Base-by-base conservation (phyloP, 768 basidiomycete species). In the Russula lepida region DNA sequence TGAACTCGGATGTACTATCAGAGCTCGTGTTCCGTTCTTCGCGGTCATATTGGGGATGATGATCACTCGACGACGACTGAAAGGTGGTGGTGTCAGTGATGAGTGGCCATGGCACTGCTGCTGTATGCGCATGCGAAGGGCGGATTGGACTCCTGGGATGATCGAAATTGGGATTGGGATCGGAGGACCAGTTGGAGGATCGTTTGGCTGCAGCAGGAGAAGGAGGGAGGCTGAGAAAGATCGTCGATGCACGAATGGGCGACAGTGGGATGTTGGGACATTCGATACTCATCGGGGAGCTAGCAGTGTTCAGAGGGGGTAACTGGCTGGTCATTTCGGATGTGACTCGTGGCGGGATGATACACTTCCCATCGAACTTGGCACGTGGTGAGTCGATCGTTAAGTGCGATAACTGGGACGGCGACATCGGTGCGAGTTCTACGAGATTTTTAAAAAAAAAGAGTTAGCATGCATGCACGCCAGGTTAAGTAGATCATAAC, bases 351-450 rank as follows among this genome's bases (percentile, higher is more conserved):
- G 46, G 21, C 17, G 55, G 33, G 4, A 33, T 6, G 28, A 49
- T 12, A n/a, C 2, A 39, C 19, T 9, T 33, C 41, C 25, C 21
- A 11, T 51, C 54, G 23, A 19, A 5, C 32, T 28, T 35, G 15
- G 13, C 25, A 0, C 11, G 11, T 9, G 1, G 25, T 5, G 58
- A 30, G 8, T 39, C 52, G 19, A 50, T 19, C 9, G 60, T n/a
- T 6, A 25, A 11, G 6, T 27, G 48, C 41, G 32, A 50, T 19
- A 44, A n/a, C 44, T 17, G 21, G 4, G 43, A 30, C 12, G 43
- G n/a, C 27, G 50, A 21, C 33, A 46, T 15, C 0, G 60, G 56
- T 13, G 50, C 6, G 7, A 62, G 60, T n/a, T 62, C 60, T 62
- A 44, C n/a, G n/a, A n/a, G n/a, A n/a, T n/a, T n/a, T n/a, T n/a